phyloP scores from a whole-genome alignment of 2,329 filamentous ascomycete species.

The Ophidiomyces ophidiicola region DNA sequence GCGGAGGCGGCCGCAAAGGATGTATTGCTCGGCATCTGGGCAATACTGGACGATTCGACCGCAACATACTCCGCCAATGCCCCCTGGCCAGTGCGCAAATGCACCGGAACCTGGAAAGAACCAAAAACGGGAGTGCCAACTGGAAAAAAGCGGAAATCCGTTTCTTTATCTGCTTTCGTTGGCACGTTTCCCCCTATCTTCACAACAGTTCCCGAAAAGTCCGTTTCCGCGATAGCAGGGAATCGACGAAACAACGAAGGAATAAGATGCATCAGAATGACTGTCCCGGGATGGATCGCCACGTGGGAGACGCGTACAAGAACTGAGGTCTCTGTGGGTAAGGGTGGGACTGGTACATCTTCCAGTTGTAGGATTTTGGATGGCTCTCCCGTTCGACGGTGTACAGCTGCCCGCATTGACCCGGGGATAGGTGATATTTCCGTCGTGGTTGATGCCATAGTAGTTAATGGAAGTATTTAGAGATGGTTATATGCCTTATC shows the following conservation, averaged over 20 bases:
- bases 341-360: conserved; percentile 6
- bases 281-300: conserved; percentile 11
- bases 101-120: conserved; percentile 10
- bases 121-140: conserved; percentile 12
- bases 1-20: conserved; percentile 9
- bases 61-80: conserved; percentile 12
- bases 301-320: conserved; percentile 14
- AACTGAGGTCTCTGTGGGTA: conserved; percentile 12
- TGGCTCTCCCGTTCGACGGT: conserved; percentile 7
- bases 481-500: background rate
- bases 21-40: conserved; percentile 7
- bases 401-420: conserved; percentile 7
- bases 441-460: background rate
- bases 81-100: conserved; percentile 10
- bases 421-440: conserved; percentile 1
- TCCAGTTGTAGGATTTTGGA: conserved; percentile 7
- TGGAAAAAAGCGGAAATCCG: conserved; percentile 1
- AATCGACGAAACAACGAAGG: conserved; percentile 11
- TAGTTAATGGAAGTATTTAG: background rate
- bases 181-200: conserved; percentile 7
- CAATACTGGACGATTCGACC: conserved; percentile 9
- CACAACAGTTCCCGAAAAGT: conserved; percentile 13
- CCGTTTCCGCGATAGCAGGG: conserved; percentile 12
- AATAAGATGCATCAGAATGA: conserved; percentile 13
- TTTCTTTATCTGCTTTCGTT: background rate